A percentile compares a stretch with the other conserved stretches of the same genome.
These are phyloP conservation scores for Thinopyrum elongatum DNA, from an alignment of 176 grass and related monocot species.

Conservation along the genomic window DNA sequence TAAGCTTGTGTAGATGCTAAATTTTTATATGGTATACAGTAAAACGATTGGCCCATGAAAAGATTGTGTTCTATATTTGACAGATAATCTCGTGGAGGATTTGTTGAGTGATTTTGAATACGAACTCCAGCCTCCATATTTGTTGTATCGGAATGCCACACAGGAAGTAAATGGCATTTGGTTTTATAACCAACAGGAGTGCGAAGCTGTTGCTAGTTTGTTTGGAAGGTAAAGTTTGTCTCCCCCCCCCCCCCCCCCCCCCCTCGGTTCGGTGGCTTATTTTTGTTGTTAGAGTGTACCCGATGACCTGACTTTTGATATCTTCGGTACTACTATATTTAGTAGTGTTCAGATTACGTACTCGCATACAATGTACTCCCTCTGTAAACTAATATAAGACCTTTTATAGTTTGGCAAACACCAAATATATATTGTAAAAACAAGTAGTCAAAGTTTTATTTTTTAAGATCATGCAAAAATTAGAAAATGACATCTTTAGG, in stretches of 20 bases:
- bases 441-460: background rate
- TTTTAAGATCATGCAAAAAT: background rate
- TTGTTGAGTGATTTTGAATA: conserved; percentile 94
- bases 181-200: conserved; percentile 94
- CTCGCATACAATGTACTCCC: background rate
- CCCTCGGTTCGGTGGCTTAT: background rate
- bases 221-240: conserved; percentile 60
- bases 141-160: conserved; percentile 81
- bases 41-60: conserved; percentile 1
- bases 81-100: conserved; percentile 97
- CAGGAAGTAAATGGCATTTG: conserved; percentile 94
- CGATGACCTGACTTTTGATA: background rate
- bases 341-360: background rate
- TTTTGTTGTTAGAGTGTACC: background rate
- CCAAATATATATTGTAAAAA: no score
- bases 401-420: background rate
- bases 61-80: background rate
- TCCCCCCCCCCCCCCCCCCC: background rate
- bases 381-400: no score
- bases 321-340: background rate
- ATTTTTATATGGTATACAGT: background rate
- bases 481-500: background rate
- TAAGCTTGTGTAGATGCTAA: background rate
- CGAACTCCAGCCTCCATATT: conserved; percentile 89
- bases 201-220: conserved; percentile 71